These are phyloP conservation scores for Rhododendron kiyosumense DNA, from an alignment of 148 eudicot genomes.

Conservation along the genomic window DNA sequence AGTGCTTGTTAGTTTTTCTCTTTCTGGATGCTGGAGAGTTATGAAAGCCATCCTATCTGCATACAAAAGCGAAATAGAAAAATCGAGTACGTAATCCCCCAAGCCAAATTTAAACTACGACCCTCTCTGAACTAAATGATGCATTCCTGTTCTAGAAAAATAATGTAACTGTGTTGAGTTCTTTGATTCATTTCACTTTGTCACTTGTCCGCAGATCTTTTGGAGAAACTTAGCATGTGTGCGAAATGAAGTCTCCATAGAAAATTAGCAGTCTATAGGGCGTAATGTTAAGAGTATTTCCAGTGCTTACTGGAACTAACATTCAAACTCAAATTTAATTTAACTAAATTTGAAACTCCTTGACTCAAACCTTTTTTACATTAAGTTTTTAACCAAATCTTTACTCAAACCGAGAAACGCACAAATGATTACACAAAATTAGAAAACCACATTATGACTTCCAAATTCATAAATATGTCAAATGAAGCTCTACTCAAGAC, in stretches of 20 bases:
- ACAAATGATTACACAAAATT: too few relatives aligned
- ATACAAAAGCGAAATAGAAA: not conserved
- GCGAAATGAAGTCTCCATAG: not conserved
- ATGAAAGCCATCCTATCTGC: not conserved
- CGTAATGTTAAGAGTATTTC: not conserved
- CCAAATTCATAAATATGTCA: not conserved
- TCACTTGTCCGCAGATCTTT: not conserved
- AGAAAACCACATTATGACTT: not conserved
- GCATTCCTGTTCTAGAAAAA: not conserved
- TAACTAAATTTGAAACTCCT: not conserved
- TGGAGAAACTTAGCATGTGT: not conserved
- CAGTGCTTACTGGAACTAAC: not conserved
- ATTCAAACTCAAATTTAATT: not conserved
- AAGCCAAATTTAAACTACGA: not conserved
- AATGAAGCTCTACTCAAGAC: not conserved
- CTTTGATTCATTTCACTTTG: not conserved
- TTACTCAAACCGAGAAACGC: not conserved
- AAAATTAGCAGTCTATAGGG: not conserved
- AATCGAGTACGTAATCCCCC: not conserved
- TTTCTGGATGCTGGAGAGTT: not conserved
- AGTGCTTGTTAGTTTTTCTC: not conserved
- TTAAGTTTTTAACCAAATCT: not conserved
- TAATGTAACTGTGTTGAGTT: not conserved
- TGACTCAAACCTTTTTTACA: not conserved
- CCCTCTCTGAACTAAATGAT: not conserved